These are phyloP conservation scores for Digitaria exilis DNA, from an alignment of 202 grass and related monocot genomes.

Conservation along the genomic window DNA sequence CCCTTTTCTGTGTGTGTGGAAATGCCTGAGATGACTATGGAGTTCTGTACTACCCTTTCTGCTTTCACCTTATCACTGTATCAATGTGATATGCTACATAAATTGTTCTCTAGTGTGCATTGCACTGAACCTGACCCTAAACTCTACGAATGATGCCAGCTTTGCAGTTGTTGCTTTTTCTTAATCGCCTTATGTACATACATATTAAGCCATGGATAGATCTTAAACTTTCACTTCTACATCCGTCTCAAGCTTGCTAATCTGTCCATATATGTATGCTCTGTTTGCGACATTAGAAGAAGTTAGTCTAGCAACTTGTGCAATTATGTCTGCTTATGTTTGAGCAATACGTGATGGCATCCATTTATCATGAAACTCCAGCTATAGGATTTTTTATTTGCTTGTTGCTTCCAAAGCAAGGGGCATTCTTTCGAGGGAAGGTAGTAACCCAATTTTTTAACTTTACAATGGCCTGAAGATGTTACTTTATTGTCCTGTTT, in stretches of 20 bases:
- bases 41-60: background rate
- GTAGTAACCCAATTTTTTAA: background rate
- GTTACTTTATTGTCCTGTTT: background rate
- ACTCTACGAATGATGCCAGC: background rate
- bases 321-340: background rate
- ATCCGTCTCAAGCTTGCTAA: background rate
- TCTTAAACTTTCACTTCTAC: conserved; percentile 4
- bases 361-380: conserved; percentile 22
- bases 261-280: background rate
- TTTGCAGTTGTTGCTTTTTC: background rate
- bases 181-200: background rate
- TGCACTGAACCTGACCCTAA: background rate
- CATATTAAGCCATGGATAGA: background rate
- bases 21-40: background rate
- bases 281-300: background rate
- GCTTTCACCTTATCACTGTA: background rate
- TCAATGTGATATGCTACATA: background rate
- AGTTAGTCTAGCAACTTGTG: background rate
- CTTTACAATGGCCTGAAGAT: conserved; percentile 11
- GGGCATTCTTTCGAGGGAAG: background rate
- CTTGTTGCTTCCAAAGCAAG: conserved; percentile 7
- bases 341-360: background rate
- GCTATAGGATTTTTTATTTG: background rate
- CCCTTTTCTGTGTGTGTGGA: background rate
- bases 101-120: background rate